phyloP scores from a whole-genome alignment of 176 grass and related monocot species.

The Neostapfia colusana region DNA sequence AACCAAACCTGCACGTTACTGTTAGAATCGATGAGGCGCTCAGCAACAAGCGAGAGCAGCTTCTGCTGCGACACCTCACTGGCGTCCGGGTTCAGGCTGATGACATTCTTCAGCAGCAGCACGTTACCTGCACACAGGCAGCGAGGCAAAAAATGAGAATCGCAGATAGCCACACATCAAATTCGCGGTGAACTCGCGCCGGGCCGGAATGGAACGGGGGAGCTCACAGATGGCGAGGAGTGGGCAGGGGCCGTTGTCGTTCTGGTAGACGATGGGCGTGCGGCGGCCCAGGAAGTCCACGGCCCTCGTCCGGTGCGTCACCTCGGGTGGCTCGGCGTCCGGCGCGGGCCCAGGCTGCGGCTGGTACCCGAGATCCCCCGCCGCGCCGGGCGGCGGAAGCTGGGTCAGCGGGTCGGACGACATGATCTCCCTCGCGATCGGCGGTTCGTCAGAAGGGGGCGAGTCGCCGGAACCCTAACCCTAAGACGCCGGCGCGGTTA shows the following conservation, averaged over 20 bases:
- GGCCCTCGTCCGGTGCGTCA: slow-evolving; percentile 60
- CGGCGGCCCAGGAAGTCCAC: slow-evolving; percentile 84
- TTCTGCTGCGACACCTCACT: slow-evolving; percentile 87
- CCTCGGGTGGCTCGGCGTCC: no score
- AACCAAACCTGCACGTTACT: slow-evolving; percentile 68
- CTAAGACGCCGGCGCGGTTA: slow-evolving; percentile 23
- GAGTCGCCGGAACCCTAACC: slow-evolving; percentile 26
- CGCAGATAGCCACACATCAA: not conserved
- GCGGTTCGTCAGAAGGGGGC: not conserved
- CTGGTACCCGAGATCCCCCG: no score
- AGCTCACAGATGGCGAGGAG: slow-evolving; percentile 90
- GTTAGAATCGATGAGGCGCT: slow-evolving; percentile 82
- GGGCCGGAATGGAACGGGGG: no score
- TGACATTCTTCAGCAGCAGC: slow-evolving; percentile 83
- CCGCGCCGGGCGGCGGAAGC: no score
- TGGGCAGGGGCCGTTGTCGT: slow-evolving; percentile 94
- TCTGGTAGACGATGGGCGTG: slow-evolving; percentile 87
- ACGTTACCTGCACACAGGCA: slow-evolving; percentile 67
- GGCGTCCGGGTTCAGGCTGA: slow-evolving; percentile 73
- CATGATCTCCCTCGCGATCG: not conserved
- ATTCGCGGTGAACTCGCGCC: not conserved
- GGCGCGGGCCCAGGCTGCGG: no score
- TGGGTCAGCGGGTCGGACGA: no score
- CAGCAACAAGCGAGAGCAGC: slow-evolving; percentile 84
- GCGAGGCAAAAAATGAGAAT: slow-evolving; percentile 5